Evolutionary conservation across 805 yeast species (phyloP).

Genomic region (Geotrichum ghanense): DNA sequence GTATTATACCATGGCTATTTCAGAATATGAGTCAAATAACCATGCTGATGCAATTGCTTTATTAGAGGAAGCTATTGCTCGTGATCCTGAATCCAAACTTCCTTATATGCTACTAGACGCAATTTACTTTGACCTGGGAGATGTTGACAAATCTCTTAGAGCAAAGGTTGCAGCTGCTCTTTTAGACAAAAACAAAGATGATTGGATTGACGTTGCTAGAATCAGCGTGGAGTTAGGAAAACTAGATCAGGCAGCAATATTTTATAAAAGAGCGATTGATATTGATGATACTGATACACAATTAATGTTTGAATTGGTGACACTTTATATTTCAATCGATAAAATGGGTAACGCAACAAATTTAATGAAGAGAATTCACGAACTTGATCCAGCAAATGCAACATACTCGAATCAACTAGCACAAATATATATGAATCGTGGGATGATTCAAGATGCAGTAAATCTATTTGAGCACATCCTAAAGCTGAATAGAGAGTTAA

Average conservation of each 20-base stretch:
- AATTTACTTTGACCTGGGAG: constrained; percentile 40
- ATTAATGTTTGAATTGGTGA: constrained; percentile 66
- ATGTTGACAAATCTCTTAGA: constrained; percentile 23
- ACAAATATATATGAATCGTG: constrained; percentile 33
- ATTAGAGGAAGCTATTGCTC: constrained; percentile 22
- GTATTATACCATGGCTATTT: constrained; percentile 26
- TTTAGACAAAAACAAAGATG: constrained; percentile 69
- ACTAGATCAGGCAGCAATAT: constrained; percentile 43
- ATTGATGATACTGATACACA: constrained; percentile 73
- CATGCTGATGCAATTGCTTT: constrained; percentile 20
- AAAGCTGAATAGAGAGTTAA: constrained; percentile 41
- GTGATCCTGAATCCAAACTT: constrained; percentile 19
- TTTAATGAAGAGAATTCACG: constrained; percentile 15
- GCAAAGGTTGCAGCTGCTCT: constrained; percentile 49
- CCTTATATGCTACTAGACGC: constrained; percentile 23
- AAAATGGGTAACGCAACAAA: constrained; percentile 19
- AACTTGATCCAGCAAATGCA: constrained; percentile 5
- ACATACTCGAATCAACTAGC: constrained; percentile 9
- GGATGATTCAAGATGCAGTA: constrained; percentile 63
- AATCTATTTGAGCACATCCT: constrained; percentile 53
- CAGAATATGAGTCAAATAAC: constrained; percentile 57
- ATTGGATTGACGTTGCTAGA: constrained; percentile 82
- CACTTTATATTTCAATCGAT: constrained; percentile 20
- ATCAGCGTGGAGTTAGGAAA: constrained; percentile 60
- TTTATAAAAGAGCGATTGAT: constrained; percentile 70